Evolutionary conservation across 2,329 filamentous ascomycete genomes (phyloP).

Genomic region (Elsinoe fawcettii): DNA sequence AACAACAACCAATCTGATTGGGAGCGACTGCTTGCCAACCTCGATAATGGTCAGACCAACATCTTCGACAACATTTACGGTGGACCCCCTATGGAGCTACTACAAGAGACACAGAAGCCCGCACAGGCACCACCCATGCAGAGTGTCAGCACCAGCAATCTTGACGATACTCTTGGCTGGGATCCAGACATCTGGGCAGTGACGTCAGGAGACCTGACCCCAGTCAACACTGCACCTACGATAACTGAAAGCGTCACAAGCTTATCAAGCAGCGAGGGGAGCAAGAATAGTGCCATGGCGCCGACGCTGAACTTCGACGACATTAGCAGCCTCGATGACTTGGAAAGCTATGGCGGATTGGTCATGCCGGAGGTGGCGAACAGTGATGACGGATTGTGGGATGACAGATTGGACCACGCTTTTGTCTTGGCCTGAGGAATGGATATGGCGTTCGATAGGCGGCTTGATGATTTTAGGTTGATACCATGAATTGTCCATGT

Average conservation of each 20-base stretch:
- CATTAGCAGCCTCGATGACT: constrained; percentile 25
- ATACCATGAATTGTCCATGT: constrained; percentile 4
- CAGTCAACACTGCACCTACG: constrained; percentile 29
- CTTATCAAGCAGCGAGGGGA: constrained; percentile 46
- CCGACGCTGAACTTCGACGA: constrained; percentile 46
- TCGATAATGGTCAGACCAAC: constrained; percentile 72
- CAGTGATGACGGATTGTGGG: constrained; percentile 19
- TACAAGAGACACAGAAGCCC: constrained; percentile 23
- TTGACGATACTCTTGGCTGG: constrained; percentile 18
- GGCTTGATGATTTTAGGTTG: constrained; percentile 3
- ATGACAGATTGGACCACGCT: constrained; percentile 4
- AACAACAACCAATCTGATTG: constrained; percentile 52
- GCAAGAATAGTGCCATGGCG: constrained; percentile 28
- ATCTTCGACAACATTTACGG: constrained; percentile 81
- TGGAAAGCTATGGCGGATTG: constrained; percentile 25
- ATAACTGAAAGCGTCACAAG: constrained; percentile 47
- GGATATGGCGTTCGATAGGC: not conserved
- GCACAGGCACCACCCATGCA: constrained; percentile 5
- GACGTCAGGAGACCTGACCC: constrained; percentile 12
- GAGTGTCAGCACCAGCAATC: constrained; percentile 14
- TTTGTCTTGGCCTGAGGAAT: constrained; percentile 4
- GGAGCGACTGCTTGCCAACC: constrained; percentile 71
- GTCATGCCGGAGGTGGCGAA: constrained; percentile 24
- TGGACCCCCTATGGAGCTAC: constrained; percentile 45
- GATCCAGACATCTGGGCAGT: constrained; percentile 27